These are phyloP conservation scores for Sarcodon aspratus DNA, from an alignment of 768 basidiomycete genomes.

Conservation along the genomic window DNA sequence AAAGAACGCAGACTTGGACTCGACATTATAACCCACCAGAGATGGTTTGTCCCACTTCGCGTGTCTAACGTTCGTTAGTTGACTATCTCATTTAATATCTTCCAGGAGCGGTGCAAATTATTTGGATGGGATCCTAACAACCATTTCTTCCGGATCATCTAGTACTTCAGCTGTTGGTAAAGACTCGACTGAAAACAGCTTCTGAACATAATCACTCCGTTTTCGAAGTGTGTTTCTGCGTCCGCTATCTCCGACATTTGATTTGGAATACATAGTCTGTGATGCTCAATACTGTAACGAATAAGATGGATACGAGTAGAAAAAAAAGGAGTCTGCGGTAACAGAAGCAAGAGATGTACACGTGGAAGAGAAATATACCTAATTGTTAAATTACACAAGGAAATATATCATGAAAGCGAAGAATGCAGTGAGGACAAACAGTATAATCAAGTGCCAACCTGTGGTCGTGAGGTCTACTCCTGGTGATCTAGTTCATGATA, in stretches of 20 bases:
- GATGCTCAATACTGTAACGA: no score
- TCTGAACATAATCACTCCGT: constrained; percentile 25
- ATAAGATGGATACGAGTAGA: no score
- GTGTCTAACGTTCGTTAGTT: background rate
- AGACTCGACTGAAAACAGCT: constrained; percentile 84
- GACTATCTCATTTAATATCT: background rate
- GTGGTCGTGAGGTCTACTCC: constrained; percentile 11
- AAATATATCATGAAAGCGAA: background rate
- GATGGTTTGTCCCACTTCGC: constrained; percentile 48
- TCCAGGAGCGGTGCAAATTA: constrained; percentile 85
- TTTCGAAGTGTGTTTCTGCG: no score
- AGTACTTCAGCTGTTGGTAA: constrained; percentile 76
- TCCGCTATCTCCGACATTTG: no score
- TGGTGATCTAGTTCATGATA: constrained; percentile 40
- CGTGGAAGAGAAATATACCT: background rate
- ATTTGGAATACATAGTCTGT: no score
- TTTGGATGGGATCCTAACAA: constrained; percentile 75
- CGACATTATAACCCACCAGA: constrained; percentile 89
- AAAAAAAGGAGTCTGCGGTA: background rate
- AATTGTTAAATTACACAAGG: background rate
- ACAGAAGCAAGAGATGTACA: background rate
- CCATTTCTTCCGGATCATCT: constrained; percentile 80
- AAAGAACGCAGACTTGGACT: constrained; percentile 84
- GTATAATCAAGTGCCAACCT: background rate
- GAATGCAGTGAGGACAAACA: background rate